A percentile compares a stretch with the other conserved stretches of the same genome.
phyloP scores from a whole-genome alignment of 208 protist genomes.

The Leishmania lainsoni region DNA sequence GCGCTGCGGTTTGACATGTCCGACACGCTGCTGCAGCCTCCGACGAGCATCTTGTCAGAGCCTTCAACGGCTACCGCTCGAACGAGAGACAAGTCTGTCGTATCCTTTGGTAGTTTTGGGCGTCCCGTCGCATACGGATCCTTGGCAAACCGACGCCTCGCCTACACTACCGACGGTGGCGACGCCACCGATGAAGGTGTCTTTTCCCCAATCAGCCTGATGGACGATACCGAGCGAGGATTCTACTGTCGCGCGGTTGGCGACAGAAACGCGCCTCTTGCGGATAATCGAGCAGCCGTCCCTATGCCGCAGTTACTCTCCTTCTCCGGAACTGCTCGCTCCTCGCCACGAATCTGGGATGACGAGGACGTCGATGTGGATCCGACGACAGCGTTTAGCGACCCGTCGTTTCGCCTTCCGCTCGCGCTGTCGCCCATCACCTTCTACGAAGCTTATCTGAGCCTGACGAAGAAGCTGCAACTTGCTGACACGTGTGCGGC shows the following conservation, averaged over 20 bases:
- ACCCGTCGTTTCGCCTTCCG: neutral
- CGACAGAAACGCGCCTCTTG: neutral
- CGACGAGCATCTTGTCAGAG: slow-evolving; percentile 32
- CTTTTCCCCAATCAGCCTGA: slow-evolving; percentile 18
- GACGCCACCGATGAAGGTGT: slow-evolving; percentile 4
- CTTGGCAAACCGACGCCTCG: neutral
- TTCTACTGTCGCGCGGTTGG: neutral
- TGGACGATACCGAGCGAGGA: neutral
- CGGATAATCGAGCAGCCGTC: neutral
- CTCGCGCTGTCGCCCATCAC: slow-evolving; percentile 10
- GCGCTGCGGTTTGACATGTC: slow-evolving; percentile 6
- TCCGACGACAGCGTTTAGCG: slow-evolving; percentile 11
- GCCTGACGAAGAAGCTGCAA: slow-evolving; percentile 11
- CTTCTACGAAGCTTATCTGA: slow-evolving; percentile 23
- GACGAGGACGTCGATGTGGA: slow-evolving; percentile 33
- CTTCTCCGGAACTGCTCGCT: slow-evolving; percentile 13
- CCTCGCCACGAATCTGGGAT: slow-evolving; percentile 14
- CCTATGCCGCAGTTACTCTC: slow-evolving; percentile 15
- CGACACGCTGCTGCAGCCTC: slow-evolving; percentile 29
- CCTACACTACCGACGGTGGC: neutral
- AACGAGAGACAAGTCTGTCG: neutral
- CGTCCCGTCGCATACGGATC: neutral
- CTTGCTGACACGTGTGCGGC: no score
- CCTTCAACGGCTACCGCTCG: slow-evolving; percentile 2
- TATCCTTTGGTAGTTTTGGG: no score